Evolutionary conservation across 2,329 filamentous ascomycete genomes (phyloP), one percentile per base, ranked within the genome.

Genomic region (Sporothrix phasma): DNA sequence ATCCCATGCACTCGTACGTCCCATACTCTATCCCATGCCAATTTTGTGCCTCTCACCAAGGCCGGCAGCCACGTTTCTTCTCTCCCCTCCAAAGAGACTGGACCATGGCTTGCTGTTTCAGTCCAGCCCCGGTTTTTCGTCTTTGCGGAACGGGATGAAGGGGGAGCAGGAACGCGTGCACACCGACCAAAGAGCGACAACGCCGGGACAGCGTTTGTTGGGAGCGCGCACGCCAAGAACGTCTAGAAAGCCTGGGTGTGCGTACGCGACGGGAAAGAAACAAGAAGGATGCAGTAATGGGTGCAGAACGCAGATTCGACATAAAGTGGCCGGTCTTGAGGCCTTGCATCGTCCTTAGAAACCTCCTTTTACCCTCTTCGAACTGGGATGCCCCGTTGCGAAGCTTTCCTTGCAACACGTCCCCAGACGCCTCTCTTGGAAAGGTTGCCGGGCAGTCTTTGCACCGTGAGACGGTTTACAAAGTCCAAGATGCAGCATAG

Each of bases 151-250:
- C 31, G 3, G n/a, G n/a, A n/a, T n/a, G n/a, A n/a, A 37, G 10
- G 15, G 15, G 53, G 53, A 41, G 26, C 17, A 34, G 49, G 49
- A 56, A 56, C 51, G 31, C 31, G n/a, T 39, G 51, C 26, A 34
- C 37, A 43, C 54, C 37, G 37, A 43, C 29, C 54, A 46, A 60
- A 46, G 58, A 60, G 39, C 58, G 47, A 47, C 58, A 60, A 60
- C 47, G 58, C 58, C 34, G 41, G 29, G 4, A 45, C 22, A 45
- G 58, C 58, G 49, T 3, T 2, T 7, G 6, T 15, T 17, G 41
- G n/a, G n/a, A n/a, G n/a, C n/a, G n/a, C n/a, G n/a, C n/a, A n/a
- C n/a, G n/a, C n/a, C n/a, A n/a, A n/a, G n/a, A n/a, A n/a, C n/a
- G n/a, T n/a, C n/a, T n/a, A n/a, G n/a, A n/a, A n/a, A n/a, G n/a